Percentiles rank a stretch among this genome's conserved stretches.
phyloP scores from a whole-genome alignment of 257 asterid genomes.

The Solanum ahanhuiri region DNA sequence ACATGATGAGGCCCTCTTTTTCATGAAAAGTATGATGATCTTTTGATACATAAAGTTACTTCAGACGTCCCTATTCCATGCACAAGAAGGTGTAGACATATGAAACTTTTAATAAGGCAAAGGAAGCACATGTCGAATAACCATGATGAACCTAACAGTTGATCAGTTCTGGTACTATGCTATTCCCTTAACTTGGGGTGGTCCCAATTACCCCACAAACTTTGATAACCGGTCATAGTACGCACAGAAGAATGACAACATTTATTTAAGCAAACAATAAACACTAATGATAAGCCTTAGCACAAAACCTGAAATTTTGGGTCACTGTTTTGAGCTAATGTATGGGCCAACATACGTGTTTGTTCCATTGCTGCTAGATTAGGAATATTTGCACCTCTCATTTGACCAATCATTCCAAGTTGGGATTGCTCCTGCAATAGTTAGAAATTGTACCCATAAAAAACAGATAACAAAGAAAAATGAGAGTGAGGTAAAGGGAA shows the following conservation, averaged over 20 bases:
- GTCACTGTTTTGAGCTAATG: constrained; percentile 85
- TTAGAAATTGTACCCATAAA: constrained; percentile 3
- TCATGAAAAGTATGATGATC: background rate
- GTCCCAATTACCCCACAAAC: background rate
- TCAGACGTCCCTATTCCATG: background rate
- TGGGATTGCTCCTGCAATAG: constrained; percentile 75
- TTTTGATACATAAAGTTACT: background rate
- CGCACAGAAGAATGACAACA: background rate
- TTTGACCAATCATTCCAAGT: constrained; percentile 60
- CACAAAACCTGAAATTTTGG: constrained; percentile 90
- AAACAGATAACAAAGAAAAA: background rate
- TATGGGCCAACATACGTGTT: constrained; percentile 84
- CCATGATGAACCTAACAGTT: background rate
- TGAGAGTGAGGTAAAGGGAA: background rate
- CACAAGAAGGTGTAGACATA: background rate
- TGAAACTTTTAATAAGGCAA: background rate
- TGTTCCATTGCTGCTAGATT: constrained; percentile 82
- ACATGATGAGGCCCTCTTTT: background rate
- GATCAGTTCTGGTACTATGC: background rate
- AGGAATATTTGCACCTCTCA: constrained; percentile 49
- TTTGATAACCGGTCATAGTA: background rate
- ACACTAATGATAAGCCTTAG: background rate
- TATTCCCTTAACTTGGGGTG: background rate
- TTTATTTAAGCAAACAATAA: background rate
- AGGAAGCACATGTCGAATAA: background rate